phyloP scores from a whole-genome alignment of 768 basidiomycete species.

The Suillus occidentalis region DNA sequence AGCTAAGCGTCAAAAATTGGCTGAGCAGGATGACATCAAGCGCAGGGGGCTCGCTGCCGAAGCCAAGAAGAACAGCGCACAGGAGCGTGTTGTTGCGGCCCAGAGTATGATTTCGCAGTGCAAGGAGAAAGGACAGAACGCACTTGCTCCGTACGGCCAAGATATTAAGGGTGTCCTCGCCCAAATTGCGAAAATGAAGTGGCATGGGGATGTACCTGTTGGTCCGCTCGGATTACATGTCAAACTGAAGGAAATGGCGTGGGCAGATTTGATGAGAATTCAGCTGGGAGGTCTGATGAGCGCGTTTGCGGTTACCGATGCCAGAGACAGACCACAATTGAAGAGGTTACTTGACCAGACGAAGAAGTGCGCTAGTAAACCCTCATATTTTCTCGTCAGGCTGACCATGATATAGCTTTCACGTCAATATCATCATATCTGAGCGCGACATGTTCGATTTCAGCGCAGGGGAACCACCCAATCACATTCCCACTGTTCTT shows the following conservation, averaged over 20 bases:
- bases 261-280: conserved; percentile 63
- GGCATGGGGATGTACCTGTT: conserved; percentile 67
- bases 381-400: background rate
- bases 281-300: conserved; percentile 60
- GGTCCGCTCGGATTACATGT: conserved; percentile 83
- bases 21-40: conserved; percentile 32
- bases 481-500: conserved; percentile 67
- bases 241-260: conserved; percentile 66
- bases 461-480: conserved; percentile 65
- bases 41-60: conserved; percentile 40
- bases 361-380: conserved; percentile 59
- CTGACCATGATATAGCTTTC: conserved; percentile 34
- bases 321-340: conserved; percentile 58
- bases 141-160: conserved; percentile 59
- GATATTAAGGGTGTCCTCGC: conserved; percentile 59
- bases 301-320: conserved; percentile 74
- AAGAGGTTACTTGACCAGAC: conserved; percentile 52
- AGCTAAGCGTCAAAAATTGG: conserved; percentile 34
- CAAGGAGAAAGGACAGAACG: conserved; percentile 53
- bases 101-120: conserved; percentile 52
- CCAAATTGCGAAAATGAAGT: conserved; percentile 48
- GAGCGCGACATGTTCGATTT: conserved; percentile 83
- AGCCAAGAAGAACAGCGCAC: conserved; percentile 28
- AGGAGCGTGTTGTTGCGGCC: conserved; percentile 44
- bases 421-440: conserved; percentile 58